Evolutionary conservation across 2,329 filamentous ascomycete genomes (phyloP).

Genomic region (Trichoderma atrobrunneum): DNA sequence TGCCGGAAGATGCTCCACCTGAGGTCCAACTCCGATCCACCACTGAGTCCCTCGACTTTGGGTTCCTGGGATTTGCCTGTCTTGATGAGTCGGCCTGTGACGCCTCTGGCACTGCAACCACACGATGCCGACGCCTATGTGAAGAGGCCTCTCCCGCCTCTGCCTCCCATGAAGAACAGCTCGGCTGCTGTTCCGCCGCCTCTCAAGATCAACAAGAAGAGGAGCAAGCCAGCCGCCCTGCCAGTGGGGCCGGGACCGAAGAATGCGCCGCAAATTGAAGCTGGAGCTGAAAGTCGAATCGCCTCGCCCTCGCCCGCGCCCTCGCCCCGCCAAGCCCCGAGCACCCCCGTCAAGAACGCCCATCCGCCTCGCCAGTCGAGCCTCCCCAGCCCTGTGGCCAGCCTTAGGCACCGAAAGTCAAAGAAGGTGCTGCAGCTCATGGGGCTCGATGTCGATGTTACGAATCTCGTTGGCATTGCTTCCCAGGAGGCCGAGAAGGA

Average conservation of each 20-base stretch:
- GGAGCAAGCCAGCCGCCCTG: not conserved
- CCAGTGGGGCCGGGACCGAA: not conserved
- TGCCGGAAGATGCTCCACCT: slow-evolving; percentile 6
- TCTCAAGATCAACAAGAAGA: slow-evolving; percentile 18
- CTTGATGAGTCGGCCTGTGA: not conserved
- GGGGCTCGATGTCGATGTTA: slow-evolving; percentile 37
- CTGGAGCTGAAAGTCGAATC: not conserved
- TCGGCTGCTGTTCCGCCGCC: slow-evolving; percentile 1
- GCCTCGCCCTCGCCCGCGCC: slow-evolving; percentile 17
- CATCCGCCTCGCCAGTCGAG: not conserved
- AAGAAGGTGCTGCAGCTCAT: slow-evolving; percentile 44
- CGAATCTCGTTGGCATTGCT: slow-evolving; percentile 11
- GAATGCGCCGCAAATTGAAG: not conserved
- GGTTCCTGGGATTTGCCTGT: not conserved
- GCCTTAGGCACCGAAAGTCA: slow-evolving; percentile 28
- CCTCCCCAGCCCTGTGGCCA: slow-evolving; percentile 13
- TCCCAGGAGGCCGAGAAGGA: not conserved
- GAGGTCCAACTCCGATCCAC: slow-evolving; percentile 10
- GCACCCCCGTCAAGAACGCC: not conserved
- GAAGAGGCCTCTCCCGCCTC: slow-evolving; percentile 10
- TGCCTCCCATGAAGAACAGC: not conserved
- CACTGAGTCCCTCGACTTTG: not conserved
- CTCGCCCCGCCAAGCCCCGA: slow-evolving; percentile 1
- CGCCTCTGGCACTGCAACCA: not conserved
- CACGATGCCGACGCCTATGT: slow-evolving; percentile 6